phyloP scores from a whole-genome alignment of 2,329 filamentous ascomycete species.

The Aspergillus sp. region DNA sequence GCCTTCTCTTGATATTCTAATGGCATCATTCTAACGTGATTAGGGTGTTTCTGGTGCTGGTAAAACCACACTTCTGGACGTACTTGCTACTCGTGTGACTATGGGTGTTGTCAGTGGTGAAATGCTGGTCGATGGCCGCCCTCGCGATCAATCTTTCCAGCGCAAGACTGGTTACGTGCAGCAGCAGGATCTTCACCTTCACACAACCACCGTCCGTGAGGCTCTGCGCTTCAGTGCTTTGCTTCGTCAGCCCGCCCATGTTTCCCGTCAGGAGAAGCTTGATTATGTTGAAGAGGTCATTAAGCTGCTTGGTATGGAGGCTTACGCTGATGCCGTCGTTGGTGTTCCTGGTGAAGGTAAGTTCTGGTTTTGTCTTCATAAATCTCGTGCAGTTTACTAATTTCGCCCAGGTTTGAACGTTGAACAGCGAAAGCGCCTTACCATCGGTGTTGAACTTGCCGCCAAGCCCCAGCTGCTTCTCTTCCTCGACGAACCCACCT shows the following conservation, averaged over 20 bases:
- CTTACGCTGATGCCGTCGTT: conserved; percentile 87
- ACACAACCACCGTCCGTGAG: conserved; percentile 85
- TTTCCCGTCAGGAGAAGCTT: conserved; percentile 76
- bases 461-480: conserved; percentile 88
- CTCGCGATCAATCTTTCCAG: conserved; percentile 81
- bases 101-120: conserved; percentile 89
- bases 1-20: conserved; percentile 22
- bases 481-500: conserved; percentile 94
- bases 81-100: conserved; percentile 80
- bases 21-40: conserved; percentile 28
- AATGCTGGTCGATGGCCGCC: conserved; percentile 79
- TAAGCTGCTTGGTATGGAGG: conserved; percentile 84
- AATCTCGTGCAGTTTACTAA: conserved; percentile 12
- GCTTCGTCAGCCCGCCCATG: conserved; percentile 77
- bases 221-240: conserved; percentile 84
- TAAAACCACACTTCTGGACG: conserved; percentile 88
- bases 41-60: conserved; percentile 83
- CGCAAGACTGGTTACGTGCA: conserved; percentile 91
- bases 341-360: conserved; percentile 84
- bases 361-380: neutral
- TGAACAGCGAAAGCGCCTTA: conserved; percentile 74
- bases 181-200: conserved; percentile 87
- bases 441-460: conserved; percentile 93
- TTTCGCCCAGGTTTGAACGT: conserved; percentile 54
- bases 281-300: conserved; percentile 91